These are phyloP conservation scores for Meyerozyma athensensis DNA, from an alignment of 1,139 yeast genomes.

Conservation along the genomic window DNA sequence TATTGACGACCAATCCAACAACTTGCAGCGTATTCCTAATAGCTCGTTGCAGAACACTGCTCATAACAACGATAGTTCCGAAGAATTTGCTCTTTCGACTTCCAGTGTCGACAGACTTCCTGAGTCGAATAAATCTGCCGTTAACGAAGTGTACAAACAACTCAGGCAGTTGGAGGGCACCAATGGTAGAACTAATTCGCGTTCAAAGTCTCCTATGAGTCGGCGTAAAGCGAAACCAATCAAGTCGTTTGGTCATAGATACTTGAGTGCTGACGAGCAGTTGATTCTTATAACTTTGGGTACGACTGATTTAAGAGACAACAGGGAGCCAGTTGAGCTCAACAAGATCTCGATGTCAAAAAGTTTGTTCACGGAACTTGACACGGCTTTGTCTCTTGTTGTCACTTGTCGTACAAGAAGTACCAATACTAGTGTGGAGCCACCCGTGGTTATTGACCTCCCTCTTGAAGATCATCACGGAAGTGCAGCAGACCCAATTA, in stretches of 20 bases:
- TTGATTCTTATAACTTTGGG: slow-evolving; percentile 79
- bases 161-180: slow-evolving; percentile 21
- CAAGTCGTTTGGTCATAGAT: slow-evolving; percentile 85
- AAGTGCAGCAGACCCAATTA: slow-evolving; percentile 75
- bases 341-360: slow-evolving; percentile 71
- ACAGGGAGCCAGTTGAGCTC: slow-evolving; percentile 59
- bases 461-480: slow-evolving; percentile 81
- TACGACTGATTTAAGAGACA: slow-evolving; percentile 70
- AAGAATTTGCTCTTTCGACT: slow-evolving; percentile 9
- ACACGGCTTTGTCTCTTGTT: slow-evolving; percentile 79
- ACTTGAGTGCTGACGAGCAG: slow-evolving; percentile 58
- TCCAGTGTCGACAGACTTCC: slow-evolving; percentile 36
- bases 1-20: slow-evolving; percentile 35
- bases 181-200: slow-evolving; percentile 7
- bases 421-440: slow-evolving; percentile 47
- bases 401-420: slow-evolving; percentile 49
- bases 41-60: slow-evolving; percentile 10
- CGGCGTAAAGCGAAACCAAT: slow-evolving; percentile 41
- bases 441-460: slow-evolving; percentile 70
- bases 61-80: slow-evolving; percentile 9
- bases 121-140: slow-evolving; percentile 30
- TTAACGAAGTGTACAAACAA: slow-evolving; percentile 38
- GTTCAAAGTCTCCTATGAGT: slow-evolving; percentile 28
- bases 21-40: slow-evolving; percentile 28
- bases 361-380: slow-evolving; percentile 76